Base-by-base conservation (phyloP, 1,139 yeast species). In the Kurtzmaniella quercitrusa region DNA sequence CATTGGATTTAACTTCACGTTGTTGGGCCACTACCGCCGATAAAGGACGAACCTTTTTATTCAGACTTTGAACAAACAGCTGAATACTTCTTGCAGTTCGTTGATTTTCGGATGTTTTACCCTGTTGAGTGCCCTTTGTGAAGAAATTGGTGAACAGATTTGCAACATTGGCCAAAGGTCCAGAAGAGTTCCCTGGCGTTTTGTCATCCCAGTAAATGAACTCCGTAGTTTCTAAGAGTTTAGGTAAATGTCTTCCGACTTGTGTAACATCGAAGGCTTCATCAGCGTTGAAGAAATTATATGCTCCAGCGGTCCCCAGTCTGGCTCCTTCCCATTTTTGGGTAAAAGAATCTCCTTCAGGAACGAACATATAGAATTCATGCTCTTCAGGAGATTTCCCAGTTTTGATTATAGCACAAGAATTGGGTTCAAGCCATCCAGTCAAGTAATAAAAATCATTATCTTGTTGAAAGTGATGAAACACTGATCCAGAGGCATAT, bases 251-350 rank as follows among this genome's bases (percentile, higher is more conserved):
- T 3, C 56, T 47, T 3, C 68, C 64, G 9, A 80, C 56, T 8
- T 61, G 58, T 21, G 69, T 66, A 37, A 76, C 71, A 40, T 80
- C 76, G 35, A 75, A 77, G 2, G 87, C 84, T 42, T 73, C 71
- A 59, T 89, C 98, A 3, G 96, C 96, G 60, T 91, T 93, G 66
- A 93, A 93, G 40, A 83, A 77, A 40, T 88, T 91, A 42, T 66
- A 67, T 0, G 86, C 96, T 11, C 95, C 96, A 40, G 82, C 79
- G 6, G 84, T 72, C 1, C 99, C 99, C 33, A 95, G 84, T 52
- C 95, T 76, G 36, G 79, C 82, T 8, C 99, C 99, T 55, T 91
- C 97, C 99, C 99, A 93, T 49, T 84, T 78, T 61, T 93, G 98
- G 23, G 78, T 79, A 39, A 69, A 69, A 5, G 80, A 76, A 57